Conservation (phyloP, 73 alveolate species). For the Halteria grandinella region DNA sequence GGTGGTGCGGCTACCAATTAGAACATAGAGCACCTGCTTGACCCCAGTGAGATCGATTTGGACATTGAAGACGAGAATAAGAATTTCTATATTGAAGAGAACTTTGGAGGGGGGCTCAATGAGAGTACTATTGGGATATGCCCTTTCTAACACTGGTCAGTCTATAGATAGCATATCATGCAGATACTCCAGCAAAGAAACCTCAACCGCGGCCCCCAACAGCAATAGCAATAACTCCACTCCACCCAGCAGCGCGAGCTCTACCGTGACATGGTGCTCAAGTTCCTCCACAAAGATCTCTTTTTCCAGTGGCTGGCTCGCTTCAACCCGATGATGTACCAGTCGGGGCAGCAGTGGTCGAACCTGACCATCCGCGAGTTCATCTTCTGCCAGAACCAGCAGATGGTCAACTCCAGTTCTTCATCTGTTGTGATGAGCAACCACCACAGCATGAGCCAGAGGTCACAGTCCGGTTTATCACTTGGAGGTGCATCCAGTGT, state of each 20-base stretch:
- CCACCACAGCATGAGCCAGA: conserved; percentile 7
- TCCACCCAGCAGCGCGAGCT: conserved; percentile 2
- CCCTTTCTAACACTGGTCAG: conserved; percentile 58
- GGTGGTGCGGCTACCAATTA: too few species aligned
- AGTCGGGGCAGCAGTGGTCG: conserved; percentile 44
- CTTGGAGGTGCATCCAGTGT: too few species aligned
- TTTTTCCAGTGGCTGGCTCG: conserved; percentile 41
- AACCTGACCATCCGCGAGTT: conserved; percentile 9
- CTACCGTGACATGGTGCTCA: conserved; percentile 19
- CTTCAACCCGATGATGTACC: conserved; percentile 59
- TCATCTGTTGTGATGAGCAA: conserved; percentile 50
- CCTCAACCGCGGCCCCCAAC: too few species aligned
- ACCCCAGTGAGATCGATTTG: conserved; percentile 32
- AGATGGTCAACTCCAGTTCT: conserved; percentile 47
- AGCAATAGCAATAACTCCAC: neutral
- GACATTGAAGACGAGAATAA: conserved; percentile 43
- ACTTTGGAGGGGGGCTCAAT: conserved; percentile 24
- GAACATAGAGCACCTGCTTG: too few species aligned
- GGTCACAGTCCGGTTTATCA: too few species aligned
- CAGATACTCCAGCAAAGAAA: neutral
- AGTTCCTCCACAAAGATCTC: conserved; percentile 16
- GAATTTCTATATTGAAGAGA: conserved; percentile 19
- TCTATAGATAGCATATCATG: conserved; percentile 25
- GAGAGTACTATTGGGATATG: conserved; percentile 44
- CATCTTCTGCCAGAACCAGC: conserved; percentile 22